Evolutionary conservation across 371 early-diverging fungal species (phyloP).

Genomic region (Mortierella sp.): DNA sequence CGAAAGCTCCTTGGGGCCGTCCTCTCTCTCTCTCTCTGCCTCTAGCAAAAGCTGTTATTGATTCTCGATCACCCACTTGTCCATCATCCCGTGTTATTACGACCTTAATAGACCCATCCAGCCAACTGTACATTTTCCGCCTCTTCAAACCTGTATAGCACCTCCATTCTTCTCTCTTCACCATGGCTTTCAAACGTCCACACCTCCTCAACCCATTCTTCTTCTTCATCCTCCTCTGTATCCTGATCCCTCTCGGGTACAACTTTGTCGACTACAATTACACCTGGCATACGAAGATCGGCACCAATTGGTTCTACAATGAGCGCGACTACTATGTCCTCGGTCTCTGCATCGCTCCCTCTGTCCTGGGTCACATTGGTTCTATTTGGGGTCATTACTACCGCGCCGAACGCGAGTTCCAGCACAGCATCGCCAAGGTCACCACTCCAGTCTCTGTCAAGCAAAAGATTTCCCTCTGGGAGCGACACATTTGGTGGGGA

Average conservation of each 20-base stretch:
- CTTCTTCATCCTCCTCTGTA: conserved; percentile 31
- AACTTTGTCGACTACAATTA: conserved; percentile 31
- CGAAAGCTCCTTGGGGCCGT: neutral
- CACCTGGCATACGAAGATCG: conserved; percentile 29
- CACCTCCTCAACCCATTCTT: conserved; percentile 27
- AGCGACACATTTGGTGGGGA: conserved; percentile 48
- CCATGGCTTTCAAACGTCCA: conserved; percentile 17
- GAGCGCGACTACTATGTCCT: conserved; percentile 41
- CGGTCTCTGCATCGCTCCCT: conserved; percentile 31
- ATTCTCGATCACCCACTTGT: too few relatives aligned
- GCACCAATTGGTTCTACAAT: conserved; percentile 21
- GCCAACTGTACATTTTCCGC: too few relatives aligned
- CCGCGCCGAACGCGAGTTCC: conserved; percentile 50
- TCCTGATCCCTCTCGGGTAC: conserved; percentile 35
- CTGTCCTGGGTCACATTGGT: conserved; percentile 35
- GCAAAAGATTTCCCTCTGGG: conserved; percentile 51
- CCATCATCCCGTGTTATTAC: too few relatives aligned
- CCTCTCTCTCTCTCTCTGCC: too few relatives aligned
- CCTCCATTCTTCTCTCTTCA: conserved; percentile 7
- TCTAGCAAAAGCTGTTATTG: too few relatives aligned
- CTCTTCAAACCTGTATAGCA: neutral
- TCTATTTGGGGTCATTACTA: conserved; percentile 54
- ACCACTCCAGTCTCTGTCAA: conserved; percentile 31
- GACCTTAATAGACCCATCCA: neutral
- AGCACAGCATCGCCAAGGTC: conserved; percentile 51